Conservation (phyloP, 2,329 filamentous ascomycete genomes). For the Aureobasidium sp. region DNA sequence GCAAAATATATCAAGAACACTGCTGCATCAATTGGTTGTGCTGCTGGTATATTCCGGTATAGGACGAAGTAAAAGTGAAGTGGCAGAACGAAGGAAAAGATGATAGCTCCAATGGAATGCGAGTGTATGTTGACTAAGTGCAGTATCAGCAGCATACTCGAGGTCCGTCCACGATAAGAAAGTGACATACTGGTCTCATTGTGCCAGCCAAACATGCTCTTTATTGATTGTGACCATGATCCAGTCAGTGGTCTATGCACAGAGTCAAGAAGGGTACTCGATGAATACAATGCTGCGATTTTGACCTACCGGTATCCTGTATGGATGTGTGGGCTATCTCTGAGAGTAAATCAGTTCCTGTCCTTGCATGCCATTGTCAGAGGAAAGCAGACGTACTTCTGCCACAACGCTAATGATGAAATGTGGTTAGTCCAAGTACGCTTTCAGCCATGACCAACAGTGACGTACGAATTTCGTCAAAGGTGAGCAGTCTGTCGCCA, state of each 20-base stretch:
- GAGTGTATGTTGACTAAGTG: conserved; percentile 20
- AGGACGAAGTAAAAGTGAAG: conserved; percentile 17
- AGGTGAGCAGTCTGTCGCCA: conserved; percentile 1
- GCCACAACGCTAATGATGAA: conserved; percentile 10
- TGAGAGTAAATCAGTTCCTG: neutral
- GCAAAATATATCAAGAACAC: conserved; percentile 19
- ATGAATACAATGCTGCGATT: neutral
- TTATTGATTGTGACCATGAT: conserved; percentile 4
- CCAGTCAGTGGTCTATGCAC: neutral
- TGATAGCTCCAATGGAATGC: conserved; percentile 16
- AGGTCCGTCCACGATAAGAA: neutral
- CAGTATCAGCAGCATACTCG: neutral
- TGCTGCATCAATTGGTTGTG: conserved; percentile 14
- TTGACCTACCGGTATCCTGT: conserved; percentile 15
- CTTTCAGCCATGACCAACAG: neutral
- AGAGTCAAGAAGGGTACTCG: neutral
- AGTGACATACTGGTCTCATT: conserved; percentile 16
- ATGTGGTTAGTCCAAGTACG: neutral
- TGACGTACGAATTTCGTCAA: conserved; percentile 17
- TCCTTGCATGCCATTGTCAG: neutral
- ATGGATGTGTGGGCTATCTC: conserved; percentile 14
- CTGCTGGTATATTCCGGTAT: neutral
- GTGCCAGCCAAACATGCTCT: conserved; percentile 16
- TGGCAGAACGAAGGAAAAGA: conserved; percentile 17
- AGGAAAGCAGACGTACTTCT: conserved; percentile 7